These are phyloP conservation scores for Rhodosporidiobolus sp. DNA, from an alignment of 768 basidiomycete species.

Conservation along the genomic window DNA sequence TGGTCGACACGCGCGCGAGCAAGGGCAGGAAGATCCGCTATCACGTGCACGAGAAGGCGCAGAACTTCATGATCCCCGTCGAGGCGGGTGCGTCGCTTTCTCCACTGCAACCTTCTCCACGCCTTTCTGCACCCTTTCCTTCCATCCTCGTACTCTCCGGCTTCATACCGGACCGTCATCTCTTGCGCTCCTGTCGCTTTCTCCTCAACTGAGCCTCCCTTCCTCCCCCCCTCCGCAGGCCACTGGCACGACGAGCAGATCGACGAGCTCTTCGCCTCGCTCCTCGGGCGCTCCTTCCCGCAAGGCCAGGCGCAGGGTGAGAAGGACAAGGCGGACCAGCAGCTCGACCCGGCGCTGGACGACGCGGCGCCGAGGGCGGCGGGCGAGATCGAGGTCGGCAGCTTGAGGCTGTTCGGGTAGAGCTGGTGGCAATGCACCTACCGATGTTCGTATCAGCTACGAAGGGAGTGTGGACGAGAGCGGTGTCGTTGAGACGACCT, in stretches of 20 bases:
- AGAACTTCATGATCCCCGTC: slow-evolving; percentile 95
- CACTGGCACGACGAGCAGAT: slow-evolving; percentile 93
- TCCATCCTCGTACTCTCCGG: not conserved
- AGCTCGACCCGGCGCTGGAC: slow-evolving; percentile 20
- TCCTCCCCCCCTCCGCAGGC: slow-evolving; percentile 50
- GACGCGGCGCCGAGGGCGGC: not conserved
- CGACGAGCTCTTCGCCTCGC: slow-evolving; percentile 84
- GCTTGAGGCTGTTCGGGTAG: slow-evolving; percentile 29
- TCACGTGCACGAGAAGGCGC: slow-evolving; percentile 90
- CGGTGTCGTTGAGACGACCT: no score
- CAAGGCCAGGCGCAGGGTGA: slow-evolving; percentile 40
- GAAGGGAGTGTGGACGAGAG: no score
- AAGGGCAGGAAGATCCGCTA: slow-evolving; percentile 94
- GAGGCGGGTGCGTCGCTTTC: slow-evolving; percentile 31
- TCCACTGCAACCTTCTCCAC: not conserved
- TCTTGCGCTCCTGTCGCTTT: not conserved
- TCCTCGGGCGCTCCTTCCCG: slow-evolving; percentile 60
- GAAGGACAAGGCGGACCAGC: slow-evolving; percentile 33
- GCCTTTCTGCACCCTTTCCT: not conserved
- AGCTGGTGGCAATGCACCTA: not conserved
- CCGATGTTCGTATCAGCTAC: no score
- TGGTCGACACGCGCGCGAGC: slow-evolving; percentile 89
- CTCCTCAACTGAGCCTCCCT: not conserved
- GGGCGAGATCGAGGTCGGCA: slow-evolving; percentile 21
- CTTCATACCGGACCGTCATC: no score